Evolutionary conservation across 139 green algal genomes (phyloP).

Genomic region (Tetradesmus obliquus): DNA sequence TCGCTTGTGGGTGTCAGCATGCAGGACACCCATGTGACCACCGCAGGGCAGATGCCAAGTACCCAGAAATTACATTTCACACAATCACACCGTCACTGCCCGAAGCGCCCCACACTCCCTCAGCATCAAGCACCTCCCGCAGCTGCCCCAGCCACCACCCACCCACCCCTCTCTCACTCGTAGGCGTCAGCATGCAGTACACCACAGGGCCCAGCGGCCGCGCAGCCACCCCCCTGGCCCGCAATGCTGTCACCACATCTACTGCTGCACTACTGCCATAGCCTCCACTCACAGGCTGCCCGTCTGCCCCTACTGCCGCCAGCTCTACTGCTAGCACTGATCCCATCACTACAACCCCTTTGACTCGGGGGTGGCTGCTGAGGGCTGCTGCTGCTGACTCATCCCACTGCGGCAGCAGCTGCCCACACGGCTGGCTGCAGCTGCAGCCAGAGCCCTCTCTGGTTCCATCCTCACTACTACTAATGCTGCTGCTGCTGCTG

Average conservation of each 20-base stretch:
- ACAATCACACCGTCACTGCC: background rate
- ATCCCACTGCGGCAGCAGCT: slow-evolving; percentile 82
- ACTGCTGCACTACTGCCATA: slow-evolving; percentile 66
- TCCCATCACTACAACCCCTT: slow-evolving; percentile 75
- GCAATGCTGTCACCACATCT: slow-evolving; percentile 61
- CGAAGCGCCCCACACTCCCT: background rate
- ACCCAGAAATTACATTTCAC: background rate
- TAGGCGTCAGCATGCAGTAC: slow-evolving; percentile 94
- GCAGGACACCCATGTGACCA: no score
- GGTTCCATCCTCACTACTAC: background rate
- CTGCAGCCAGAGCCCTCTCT: background rate
- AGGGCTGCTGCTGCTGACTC: slow-evolving; percentile 59
- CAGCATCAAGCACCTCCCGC: slow-evolving; percentile 46
- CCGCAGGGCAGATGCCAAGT: no score
- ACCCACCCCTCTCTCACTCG: slow-evolving; percentile 62
- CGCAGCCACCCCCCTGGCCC: slow-evolving; percentile 75
- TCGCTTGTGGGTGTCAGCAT: slow-evolving; percentile 1
- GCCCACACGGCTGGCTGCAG: slow-evolving; percentile 56
- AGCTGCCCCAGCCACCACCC: slow-evolving; percentile 64
- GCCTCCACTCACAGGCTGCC: slow-evolving; percentile 32
- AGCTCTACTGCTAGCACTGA: slow-evolving; percentile 92
- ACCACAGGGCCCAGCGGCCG: slow-evolving; percentile 92
- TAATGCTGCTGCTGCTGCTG: background rate
- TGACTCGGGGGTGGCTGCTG: slow-evolving; percentile 69
- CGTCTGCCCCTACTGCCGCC: background rate